These are phyloP conservation scores for Curvularia lunata DNA, from an alignment of 2,329 filamentous ascomycete genomes.

Conservation along the genomic window DNA sequence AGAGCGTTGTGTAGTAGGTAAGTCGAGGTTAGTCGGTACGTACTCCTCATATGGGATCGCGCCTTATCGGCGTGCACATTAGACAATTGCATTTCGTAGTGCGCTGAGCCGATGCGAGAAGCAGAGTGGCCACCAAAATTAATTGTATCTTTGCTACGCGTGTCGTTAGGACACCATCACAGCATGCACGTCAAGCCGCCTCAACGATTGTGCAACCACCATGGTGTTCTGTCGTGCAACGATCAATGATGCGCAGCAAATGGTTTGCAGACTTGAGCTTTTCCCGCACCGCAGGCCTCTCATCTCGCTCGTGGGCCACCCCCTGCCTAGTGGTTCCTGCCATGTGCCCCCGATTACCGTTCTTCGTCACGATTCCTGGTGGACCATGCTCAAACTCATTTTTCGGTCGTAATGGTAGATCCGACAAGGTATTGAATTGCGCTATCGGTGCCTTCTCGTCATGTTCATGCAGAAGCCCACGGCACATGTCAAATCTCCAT, in stretches of 20 bases:
- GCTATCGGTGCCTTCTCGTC: constrained; percentile 16
- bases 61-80: constrained; percentile 42
- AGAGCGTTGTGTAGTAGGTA: constrained; percentile 32
- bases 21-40: constrained; percentile 16
- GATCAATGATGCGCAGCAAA: constrained; percentile 9
- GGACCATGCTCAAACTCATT: constrained; percentile 21
- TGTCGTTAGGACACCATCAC: constrained; percentile 13
- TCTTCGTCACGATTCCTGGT: constrained; percentile 13
- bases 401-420: constrained; percentile 20
- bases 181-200: constrained; percentile 12
- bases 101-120: constrained; percentile 13
- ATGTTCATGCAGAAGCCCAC: constrained; percentile 18
- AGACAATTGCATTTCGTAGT: constrained; percentile 39
- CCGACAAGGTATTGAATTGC: constrained; percentile 20
- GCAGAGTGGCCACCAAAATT: constrained; percentile 17
- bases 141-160: constrained; percentile 13
- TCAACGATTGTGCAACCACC: constrained; percentile 16
- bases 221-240: constrained; percentile 27
- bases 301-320: constrained; percentile 25
- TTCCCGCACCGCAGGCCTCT: constrained; percentile 30
- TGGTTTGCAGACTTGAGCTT: constrained; percentile 24
- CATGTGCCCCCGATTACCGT: constrained; percentile 22
- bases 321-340: constrained; percentile 21
- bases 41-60: constrained; percentile 36
- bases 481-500: constrained; percentile 24